Base-by-base conservation (phyloP, 2,329 filamentous ascomycete species). In the Ophiocordyceps sinensis region DNA sequence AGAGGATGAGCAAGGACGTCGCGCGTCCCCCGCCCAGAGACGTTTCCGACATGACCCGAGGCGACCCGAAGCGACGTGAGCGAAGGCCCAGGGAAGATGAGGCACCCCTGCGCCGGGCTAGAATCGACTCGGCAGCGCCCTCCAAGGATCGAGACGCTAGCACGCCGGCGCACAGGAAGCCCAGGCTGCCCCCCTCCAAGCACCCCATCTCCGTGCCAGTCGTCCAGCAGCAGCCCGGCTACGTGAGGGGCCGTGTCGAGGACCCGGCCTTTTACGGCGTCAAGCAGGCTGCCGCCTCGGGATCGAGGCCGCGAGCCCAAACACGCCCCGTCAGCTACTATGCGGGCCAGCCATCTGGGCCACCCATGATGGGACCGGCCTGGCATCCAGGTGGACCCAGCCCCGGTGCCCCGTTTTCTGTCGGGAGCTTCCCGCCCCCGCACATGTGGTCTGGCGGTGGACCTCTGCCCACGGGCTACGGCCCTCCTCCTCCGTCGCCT, bases 301-400 rank as follows among this genome's bases (percentile, higher is more conserved):
- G 47, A 34, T 46, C 47, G 36, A 56, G 58, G 21, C 61, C 58
- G 15, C 54, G 58, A 37, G 55, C 59, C 28, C 53, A 55, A 30
- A 52, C 56, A 23, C 51, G 61, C 17, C 57, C 60, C 28, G 53
- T 56, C 19, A 63, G 56, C 44, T 62, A 61, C 44, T 61, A 62
- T 31, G 53, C 53, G 30, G 58, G 56, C 19, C 58, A 61, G 41
- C 43, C 48, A 14, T 47, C 45, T 4, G 45, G 47, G 8, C 53
- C 49, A n/a, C 51, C 49, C 14, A 51, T 54, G 42, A 44, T 47
- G 28, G 49, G 49, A 38, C 47, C 54, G 36, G 44, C 48, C 21
- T 60, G 51, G 56, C 51, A 49, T 41, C 44, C 51, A 28, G 54
- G 23, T 12, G 50, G 14, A 50, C 47, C 23, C 47, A 49, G 32